Percentiles rank a stretch among this genome's conserved stretches.
Conservation (phyloP, 2,329 filamentous ascomycete genomes). For the Juglanconis sp. region DNA sequence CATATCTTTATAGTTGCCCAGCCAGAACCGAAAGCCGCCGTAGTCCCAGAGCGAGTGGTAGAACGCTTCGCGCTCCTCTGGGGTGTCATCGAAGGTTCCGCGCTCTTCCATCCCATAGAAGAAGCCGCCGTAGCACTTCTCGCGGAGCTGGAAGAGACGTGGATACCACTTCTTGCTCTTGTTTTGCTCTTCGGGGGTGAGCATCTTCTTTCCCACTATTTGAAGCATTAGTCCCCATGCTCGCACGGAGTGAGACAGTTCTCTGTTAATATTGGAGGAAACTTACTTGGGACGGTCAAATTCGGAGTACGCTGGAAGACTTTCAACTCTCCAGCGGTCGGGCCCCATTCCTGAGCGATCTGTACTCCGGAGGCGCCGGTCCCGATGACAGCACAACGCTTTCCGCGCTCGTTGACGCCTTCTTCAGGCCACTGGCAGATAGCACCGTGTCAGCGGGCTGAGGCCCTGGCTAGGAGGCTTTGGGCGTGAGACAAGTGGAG, state of each 20-base stretch:
- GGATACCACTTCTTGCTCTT: slow-evolving; percentile 40
- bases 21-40: slow-evolving; percentile 55
- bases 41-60: slow-evolving; percentile 46
- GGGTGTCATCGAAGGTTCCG: slow-evolving; percentile 51
- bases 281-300: slow-evolving; percentile 47
- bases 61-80: slow-evolving; percentile 44
- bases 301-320: slow-evolving; percentile 68
- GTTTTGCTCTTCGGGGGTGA: slow-evolving; percentile 51
- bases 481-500: background rate
- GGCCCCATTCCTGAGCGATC: slow-evolving; percentile 57
- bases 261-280: background rate
- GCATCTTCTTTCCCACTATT: slow-evolving; percentile 37
- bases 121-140: slow-evolving; percentile 56
- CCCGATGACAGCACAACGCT: slow-evolving; percentile 60
- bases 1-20: slow-evolving; percentile 51
- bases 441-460: background rate
- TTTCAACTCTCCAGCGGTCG: slow-evolving; percentile 45
- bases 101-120: slow-evolving; percentile 52
- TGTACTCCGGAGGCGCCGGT: slow-evolving; percentile 64
- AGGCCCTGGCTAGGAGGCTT: background rate
- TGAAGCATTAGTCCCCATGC: slow-evolving; percentile 34
- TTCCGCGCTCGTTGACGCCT: slow-evolving; percentile 52
- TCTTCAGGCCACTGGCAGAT: slow-evolving; percentile 48
- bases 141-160: slow-evolving; percentile 49
- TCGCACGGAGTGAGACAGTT: background rate